A percentile compares a stretch with the other conserved stretches of the same genome.
Evolutionary conservation across 2,329 filamentous ascomycete species (phyloP).

Genomic region (Thermoascus crustaceus): DNA sequence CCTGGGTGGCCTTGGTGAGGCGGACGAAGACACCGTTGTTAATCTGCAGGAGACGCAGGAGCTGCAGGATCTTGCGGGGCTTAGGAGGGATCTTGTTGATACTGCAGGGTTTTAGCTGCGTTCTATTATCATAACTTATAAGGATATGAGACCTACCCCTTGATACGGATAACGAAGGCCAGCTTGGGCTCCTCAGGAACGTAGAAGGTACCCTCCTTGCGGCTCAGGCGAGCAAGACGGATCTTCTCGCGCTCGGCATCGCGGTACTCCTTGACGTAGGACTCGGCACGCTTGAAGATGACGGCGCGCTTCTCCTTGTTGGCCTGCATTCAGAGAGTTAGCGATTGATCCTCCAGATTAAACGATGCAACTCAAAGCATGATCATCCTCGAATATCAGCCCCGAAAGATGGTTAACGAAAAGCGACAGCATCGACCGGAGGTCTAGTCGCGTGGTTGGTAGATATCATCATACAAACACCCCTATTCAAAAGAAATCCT

Average conservation of each 20-base stretch:
- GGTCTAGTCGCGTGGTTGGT: constrained; percentile 88
- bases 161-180: constrained; percentile 98
- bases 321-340: constrained; percentile 51
- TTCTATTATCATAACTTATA: not conserved
- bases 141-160: constrained; percentile 59
- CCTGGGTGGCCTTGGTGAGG: constrained; percentile 92
- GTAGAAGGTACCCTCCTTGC: constrained; percentile 88
- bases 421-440: constrained; percentile 88
- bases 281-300: constrained; percentile 99
- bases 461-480: constrained; percentile 98
- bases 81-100: constrained; percentile 99
- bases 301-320: constrained; percentile 97
- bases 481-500: constrained; percentile 34
- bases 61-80: constrained; percentile 99
- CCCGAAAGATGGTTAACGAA: constrained; percentile 49
- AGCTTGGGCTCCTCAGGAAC: constrained; percentile 92
- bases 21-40: constrained; percentile 99
- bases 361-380: constrained; percentile 7
- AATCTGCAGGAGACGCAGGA: constrained; percentile 99
- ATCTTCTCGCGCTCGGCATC: constrained; percentile 98
- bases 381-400: constrained; percentile 54
- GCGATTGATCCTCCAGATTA: constrained; percentile 13
- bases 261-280: constrained; percentile 99
- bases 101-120: constrained; percentile 43
- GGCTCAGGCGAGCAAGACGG: constrained; percentile 79